phyloP scores from a whole-genome alignment of 495 filamentous ascomycete genomes.

The Trichoderma virens region DNA sequence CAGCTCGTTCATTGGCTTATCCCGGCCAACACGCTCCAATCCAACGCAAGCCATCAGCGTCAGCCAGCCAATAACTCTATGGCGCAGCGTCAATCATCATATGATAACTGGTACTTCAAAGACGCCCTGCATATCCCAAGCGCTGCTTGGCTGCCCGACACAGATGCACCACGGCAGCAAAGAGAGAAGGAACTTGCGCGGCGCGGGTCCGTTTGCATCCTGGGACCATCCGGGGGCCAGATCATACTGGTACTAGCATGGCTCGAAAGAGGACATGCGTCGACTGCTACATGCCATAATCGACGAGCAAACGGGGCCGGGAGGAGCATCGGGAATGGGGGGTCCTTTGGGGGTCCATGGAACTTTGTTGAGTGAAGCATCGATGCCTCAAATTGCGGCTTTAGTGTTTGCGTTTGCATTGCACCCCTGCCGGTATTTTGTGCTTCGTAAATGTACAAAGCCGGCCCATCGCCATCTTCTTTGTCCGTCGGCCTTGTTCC shows the following conservation, averaged over 20 bases:
- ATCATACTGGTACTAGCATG: background rate
- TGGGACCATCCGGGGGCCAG: background rate
- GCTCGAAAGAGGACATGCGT: background rate
- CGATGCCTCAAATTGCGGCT: background rate
- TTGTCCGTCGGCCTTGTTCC: background rate
- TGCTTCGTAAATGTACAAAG: background rate
- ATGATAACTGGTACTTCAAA: background rate
- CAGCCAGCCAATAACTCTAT: background rate
- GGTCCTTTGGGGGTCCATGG: background rate
- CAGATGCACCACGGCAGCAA: background rate
- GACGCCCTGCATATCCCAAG: background rate
- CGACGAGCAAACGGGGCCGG: background rate
- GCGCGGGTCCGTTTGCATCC: background rate
- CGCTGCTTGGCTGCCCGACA: slow-evolving; percentile 1
- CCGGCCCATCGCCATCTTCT: background rate
- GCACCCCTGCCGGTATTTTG: background rate
- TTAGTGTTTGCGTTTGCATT: background rate
- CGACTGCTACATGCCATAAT: background rate
- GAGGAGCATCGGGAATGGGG: background rate
- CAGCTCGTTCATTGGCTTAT: background rate
- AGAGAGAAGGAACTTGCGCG: background rate
- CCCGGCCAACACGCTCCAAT: background rate
- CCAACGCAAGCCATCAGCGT: background rate
- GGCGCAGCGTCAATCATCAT: background rate
- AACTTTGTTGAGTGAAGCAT: slow-evolving; percentile 5